phyloP scores from a whole-genome alignment of 345 rosid species.

The Psidium guajava region DNA sequence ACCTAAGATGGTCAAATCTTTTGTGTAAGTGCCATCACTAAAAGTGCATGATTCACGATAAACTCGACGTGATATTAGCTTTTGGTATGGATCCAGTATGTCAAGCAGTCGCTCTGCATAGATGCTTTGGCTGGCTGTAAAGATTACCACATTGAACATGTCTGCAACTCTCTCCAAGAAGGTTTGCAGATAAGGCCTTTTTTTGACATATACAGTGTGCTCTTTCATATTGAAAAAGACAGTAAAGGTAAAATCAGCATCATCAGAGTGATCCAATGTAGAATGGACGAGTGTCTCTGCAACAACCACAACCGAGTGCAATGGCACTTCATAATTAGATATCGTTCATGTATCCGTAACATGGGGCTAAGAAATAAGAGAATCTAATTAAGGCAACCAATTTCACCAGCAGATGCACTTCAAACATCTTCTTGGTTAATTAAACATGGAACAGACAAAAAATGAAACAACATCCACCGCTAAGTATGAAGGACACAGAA shows the following conservation, averaged over 20 bases:
- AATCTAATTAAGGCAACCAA: neutral
- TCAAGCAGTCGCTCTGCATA: constrained; percentile 81
- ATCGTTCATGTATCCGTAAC: too few species aligned
- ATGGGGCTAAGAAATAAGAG: neutral
- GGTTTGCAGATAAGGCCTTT: constrained; percentile 70
- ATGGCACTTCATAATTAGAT: neutral
- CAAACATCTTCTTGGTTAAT: neutral
- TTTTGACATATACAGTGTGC: constrained; percentile 70
- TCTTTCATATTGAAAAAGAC: constrained; percentile 88
- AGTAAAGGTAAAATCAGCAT: constrained; percentile 74
- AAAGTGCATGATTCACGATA: constrained; percentile 89
- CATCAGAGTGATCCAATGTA: constrained; percentile 58
- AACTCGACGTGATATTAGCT: constrained; percentile 60
- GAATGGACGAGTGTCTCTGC: constrained; percentile 97
- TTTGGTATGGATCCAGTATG: constrained; percentile 64
- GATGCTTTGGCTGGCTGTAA: constrained; percentile 95
- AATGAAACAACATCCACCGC: neutral
- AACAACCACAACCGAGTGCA: neutral
- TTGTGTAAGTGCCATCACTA: constrained; percentile 80
- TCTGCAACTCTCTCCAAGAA: constrained; percentile 88
- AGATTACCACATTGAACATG: constrained; percentile 71
- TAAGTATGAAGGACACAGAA: neutral
- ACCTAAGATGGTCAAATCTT: constrained; percentile 88
- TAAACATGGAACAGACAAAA: neutral
- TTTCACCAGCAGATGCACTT: neutral